These are phyloP conservation scores for Retiboletus flavoniger DNA, from an alignment of 1,284 basidiomycete genomes.

Conservation along the genomic window DNA sequence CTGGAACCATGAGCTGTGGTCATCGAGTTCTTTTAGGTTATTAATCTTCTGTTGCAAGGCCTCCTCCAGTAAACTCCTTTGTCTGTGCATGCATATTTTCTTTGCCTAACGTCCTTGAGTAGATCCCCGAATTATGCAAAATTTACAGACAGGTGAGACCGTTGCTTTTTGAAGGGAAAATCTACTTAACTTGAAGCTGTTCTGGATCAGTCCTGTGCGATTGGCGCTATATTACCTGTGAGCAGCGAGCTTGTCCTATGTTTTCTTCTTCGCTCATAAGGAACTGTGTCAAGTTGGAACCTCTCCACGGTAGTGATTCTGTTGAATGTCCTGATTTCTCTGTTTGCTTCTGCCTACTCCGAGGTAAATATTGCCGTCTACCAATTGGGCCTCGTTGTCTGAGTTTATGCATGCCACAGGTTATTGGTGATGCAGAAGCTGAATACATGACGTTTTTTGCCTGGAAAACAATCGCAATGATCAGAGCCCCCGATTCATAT, in stretches of 20 bases:
- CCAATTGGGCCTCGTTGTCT: not conserved
- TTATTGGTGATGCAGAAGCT: constrained; percentile 65
- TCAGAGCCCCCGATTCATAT: constrained; percentile 79
- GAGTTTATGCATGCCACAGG: constrained; percentile 32
- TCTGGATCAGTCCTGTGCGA: constrained; percentile 56
- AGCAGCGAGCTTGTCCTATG: constrained; percentile 24
- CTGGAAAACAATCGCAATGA: constrained; percentile 78
- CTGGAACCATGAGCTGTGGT: not conserved
- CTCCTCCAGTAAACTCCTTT: constrained; percentile 63
- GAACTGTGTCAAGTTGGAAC: constrained; percentile 64
- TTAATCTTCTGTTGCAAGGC: constrained; percentile 79
- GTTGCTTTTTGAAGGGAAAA: not conserved
- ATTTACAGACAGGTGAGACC: constrained; percentile 50
- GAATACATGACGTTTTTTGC: constrained; percentile 90
- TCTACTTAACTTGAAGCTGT: constrained; percentile 15
- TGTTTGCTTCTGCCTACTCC: constrained; percentile 89
- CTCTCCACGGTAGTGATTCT: constrained; percentile 84
- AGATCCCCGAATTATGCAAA: constrained; percentile 81
- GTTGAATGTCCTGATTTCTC: constrained; percentile 91
- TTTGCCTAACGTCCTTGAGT: constrained; percentile 4
- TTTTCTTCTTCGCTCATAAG: constrained; percentile 9
- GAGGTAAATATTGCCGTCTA: constrained; percentile 57
- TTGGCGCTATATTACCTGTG: constrained; percentile 81
- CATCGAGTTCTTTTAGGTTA: constrained; percentile 43
- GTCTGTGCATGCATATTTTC: not conserved